Evolutionary conservation across 805 yeast genomes (phyloP), one percentile per base, ranked within the genome.

Genomic region (Lachancea nothofagi): DNA sequence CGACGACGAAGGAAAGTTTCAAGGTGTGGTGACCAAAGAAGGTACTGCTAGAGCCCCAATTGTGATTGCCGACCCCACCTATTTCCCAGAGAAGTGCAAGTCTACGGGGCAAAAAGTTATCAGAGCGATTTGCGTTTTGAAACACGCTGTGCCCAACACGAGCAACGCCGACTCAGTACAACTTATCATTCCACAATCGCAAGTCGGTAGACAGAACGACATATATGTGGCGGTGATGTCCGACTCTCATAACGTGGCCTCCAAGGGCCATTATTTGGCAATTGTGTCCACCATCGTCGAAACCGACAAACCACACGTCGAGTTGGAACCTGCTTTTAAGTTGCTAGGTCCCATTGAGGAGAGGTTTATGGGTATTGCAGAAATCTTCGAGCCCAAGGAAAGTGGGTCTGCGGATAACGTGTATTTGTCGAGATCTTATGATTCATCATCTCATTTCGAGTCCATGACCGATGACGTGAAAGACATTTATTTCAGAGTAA

Each of bases 31-130:
- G 52, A 83, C 96, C 36, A 93, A 89, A 48, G 93, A 88, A 54
- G 97, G 96, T 47, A 72, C 72, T 29, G 96, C 96, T 12, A 82
- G 77, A 54, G 96, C 98, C 0, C 95, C 95, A 46, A 68, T 88
- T 43, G 94, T 93, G 25, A 88, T 93, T 66, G 96, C 96, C 19
- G 98, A 93, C 63, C 98, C 98, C 43, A 90, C 97, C 14, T 93
- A 93, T 58, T 93, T 93, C 78, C 96, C 97, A 74, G 59, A 58
- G 10, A 51, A 62, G 37, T 64, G 69, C 41, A 60, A 62, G 43
- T 51, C 69, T 4, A 55, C 62, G 5, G 65, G 62, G 14, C 65
- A 58, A 41, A 49, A 55, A 44, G 57, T 58, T 41, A 65, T 65
- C 25, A 65, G 71, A 54, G 67, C 70, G 15, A 60, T 93, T 71